Evolutionary conservation across 345 rosid genomes (phyloP).

Genomic region (Laguncularia racemosa): DNA sequence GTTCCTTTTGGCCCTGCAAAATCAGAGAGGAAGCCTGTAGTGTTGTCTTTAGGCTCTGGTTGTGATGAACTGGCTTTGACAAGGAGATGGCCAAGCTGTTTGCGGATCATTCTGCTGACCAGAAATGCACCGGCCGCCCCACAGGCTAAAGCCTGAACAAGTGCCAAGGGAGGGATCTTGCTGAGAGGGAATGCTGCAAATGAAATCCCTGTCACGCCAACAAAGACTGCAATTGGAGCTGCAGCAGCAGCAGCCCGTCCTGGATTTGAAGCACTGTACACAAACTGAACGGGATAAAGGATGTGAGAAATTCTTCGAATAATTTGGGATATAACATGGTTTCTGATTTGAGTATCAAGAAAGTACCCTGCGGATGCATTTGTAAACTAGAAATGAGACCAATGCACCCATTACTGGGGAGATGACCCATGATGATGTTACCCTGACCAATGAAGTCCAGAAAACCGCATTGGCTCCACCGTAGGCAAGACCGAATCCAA

Average conservation of each 20-base stretch:
- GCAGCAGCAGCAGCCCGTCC: conserved; percentile 90
- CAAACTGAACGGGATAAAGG: conserved; percentile 47
- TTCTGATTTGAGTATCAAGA: conserved; percentile 10
- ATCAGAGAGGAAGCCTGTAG: conserved; percentile 64
- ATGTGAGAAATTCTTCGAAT: neutral
- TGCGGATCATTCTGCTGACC: conserved; percentile 50
- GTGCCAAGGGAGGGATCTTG: conserved; percentile 40
- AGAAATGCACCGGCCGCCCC: conserved; percentile 76
- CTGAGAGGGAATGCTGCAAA: conserved; percentile 84
- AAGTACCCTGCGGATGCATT: conserved; percentile 86
- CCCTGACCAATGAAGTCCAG: conserved; percentile 84
- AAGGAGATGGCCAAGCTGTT: conserved; percentile 81
- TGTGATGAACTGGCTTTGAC: conserved; percentile 31
- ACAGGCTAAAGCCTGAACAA: conserved; percentile 67
- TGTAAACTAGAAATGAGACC: conserved; percentile 79
- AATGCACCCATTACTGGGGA: conserved; percentile 78
- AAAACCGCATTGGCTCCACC: conserved; percentile 87
- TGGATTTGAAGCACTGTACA: conserved; percentile 88
- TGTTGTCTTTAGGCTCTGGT: conserved; percentile 34
- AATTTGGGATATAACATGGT: neutral
- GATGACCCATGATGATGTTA: conserved; percentile 83
- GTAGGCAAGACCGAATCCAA: conserved; percentile 86
- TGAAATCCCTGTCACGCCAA: conserved; percentile 75
- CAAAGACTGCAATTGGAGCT: conserved; percentile 73
- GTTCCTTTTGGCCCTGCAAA: conserved; percentile 81